Evolutionary conservation across 805 yeast species (phyloP).

Genomic region (Teunomyces barrocoloradensis): DNA sequence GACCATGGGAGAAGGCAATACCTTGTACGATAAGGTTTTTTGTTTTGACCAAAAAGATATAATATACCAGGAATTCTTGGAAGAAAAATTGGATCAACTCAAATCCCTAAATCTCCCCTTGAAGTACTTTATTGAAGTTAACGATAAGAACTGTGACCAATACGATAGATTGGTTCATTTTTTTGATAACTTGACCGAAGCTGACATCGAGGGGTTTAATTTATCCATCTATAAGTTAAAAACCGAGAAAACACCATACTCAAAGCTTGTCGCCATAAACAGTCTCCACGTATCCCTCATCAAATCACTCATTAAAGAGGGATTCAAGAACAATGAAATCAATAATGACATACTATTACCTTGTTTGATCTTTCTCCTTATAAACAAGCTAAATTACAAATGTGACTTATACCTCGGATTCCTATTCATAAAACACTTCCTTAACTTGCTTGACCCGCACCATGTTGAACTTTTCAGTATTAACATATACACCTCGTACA

Average conservation of each 20-base stretch:
- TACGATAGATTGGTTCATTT: conserved; percentile 11
- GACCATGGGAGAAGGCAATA: conserved; percentile 24
- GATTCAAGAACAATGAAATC: conserved; percentile 22
- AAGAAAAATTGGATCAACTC: conserved; percentile 30
- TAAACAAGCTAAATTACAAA: conserved; percentile 22
- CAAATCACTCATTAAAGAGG: conserved; percentile 11
- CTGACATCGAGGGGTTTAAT: conserved; percentile 17
- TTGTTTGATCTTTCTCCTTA: conserved; percentile 33
- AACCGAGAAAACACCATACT: conserved; percentile 26
- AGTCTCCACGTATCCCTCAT: conserved; percentile 32
- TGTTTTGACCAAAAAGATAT: conserved; percentile 39
- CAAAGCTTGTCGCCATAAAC: conserved; percentile 30
- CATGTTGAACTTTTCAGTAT: conserved; percentile 20
- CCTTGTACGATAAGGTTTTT: conserved; percentile 38
- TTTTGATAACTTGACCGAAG: conserved; percentile 15
- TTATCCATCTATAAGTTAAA: conserved; percentile 17
- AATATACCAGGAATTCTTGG: conserved; percentile 32
- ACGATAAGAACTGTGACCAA: conserved; percentile 1
- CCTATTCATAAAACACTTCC: conserved; percentile 35
- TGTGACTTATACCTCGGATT: conserved; percentile 35
- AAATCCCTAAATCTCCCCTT: conserved; percentile 26
- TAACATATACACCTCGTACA: conserved; percentile 19
- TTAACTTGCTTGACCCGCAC: conserved; percentile 32
- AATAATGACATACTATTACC: conserved; percentile 43
- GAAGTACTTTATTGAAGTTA: conserved; percentile 27